Conservation (phyloP, 306 rosid genomes). For the Coriaria nepalensis region DNA sequence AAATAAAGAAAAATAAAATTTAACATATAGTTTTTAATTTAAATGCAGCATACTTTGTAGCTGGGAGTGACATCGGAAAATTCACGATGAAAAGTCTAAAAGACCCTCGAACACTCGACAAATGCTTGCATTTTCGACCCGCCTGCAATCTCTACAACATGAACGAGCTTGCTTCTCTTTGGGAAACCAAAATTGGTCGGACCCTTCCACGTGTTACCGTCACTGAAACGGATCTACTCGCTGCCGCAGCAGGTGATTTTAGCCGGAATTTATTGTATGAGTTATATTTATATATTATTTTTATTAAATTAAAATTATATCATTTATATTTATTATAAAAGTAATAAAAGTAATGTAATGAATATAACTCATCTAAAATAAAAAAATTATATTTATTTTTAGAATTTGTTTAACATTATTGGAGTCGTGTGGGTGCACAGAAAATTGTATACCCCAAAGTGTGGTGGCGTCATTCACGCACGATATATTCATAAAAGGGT, state of each 20-base stretch:
- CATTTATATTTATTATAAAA: too few species aligned
- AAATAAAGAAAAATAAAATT: too few species aligned
- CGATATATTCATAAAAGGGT: conserved; percentile 64
- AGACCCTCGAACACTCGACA: conserved; percentile 37
- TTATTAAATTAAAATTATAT: too few species aligned
- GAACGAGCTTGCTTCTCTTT: conserved; percentile 44
- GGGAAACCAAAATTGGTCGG: conserved; percentile 52
- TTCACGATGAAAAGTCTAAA: conserved; percentile 36
- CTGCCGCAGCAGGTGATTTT: conserved; percentile 48
- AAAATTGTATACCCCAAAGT: conserved; percentile 40
- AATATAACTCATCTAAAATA: too few species aligned
- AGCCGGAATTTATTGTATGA: too few species aligned
- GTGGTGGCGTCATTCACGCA: conserved; percentile 63
- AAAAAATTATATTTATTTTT: too few species aligned
- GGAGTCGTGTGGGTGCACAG: conserved; percentile 18
- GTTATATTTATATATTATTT: too few species aligned
- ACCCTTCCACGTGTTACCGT: conserved; percentile 44
- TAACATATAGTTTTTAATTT: too few species aligned
- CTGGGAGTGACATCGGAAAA: conserved; percentile 51
- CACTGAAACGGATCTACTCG: conserved; percentile 31
- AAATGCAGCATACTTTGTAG: conserved; percentile 49
- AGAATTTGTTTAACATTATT: neutral
- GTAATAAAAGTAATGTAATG: too few species aligned
- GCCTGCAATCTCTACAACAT: conserved; percentile 26
- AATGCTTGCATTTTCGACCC: conserved; percentile 56